Conservation (phyloP, 1,284 basidiomycete species). For the Entoloma clypeatum region DNA sequence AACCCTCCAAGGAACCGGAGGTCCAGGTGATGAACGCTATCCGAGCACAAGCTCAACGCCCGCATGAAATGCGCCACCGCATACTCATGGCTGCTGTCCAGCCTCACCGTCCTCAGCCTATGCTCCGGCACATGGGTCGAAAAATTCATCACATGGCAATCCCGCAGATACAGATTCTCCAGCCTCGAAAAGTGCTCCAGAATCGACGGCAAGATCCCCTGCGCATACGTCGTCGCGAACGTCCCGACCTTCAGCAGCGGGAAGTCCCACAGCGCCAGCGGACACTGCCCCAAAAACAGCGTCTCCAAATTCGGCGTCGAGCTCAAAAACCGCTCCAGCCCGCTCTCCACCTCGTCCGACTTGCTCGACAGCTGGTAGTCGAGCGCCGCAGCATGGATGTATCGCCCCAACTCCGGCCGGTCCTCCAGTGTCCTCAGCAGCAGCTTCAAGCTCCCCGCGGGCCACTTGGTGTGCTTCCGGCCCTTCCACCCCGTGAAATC, state of each 20-base stretch:
- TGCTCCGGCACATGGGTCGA: constrained; percentile 19
- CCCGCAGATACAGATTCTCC: constrained; percentile 23
- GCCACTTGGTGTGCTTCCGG: constrained; percentile 26
- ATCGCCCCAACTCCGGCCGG: constrained; percentile 22
- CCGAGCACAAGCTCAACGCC: constrained; percentile 19
- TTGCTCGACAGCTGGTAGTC: constrained; percentile 23
- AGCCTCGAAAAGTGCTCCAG: constrained; percentile 21
- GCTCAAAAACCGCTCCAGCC: constrained; percentile 20
- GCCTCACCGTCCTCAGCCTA: constrained; percentile 20
- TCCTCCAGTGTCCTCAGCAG: constrained; percentile 23
- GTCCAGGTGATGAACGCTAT: constrained; percentile 21
- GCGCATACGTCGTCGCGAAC: constrained; percentile 26
- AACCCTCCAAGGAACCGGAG: constrained; percentile 28
- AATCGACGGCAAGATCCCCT: constrained; percentile 23
- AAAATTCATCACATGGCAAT: constrained; percentile 24
- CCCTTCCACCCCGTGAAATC: constrained; percentile 30
- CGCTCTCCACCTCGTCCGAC: constrained; percentile 18
- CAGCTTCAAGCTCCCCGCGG: constrained; percentile 22
- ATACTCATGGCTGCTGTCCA: constrained; percentile 26
- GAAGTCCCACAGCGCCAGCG: constrained; percentile 24
- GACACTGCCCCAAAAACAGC: constrained; percentile 25
- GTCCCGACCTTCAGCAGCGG: constrained; percentile 17
- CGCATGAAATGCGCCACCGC: constrained; percentile 22
- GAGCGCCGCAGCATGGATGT: constrained; percentile 21
- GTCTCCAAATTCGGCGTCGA: constrained; percentile 22